Conservation (phyloP, 1,284 basidiomycete species). For the Sanghuangporus weigelae region DNA sequence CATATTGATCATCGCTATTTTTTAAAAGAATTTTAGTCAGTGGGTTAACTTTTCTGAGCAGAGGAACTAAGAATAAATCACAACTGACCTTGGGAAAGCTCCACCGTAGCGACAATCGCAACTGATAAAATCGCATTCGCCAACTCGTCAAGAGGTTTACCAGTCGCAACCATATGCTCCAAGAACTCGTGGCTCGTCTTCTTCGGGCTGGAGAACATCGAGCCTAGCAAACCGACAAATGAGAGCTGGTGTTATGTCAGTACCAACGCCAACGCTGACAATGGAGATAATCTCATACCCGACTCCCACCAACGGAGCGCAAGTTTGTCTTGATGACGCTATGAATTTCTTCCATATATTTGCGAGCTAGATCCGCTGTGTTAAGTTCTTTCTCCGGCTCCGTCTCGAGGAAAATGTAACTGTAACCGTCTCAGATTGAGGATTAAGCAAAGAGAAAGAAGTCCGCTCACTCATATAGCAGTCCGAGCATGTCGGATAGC, state of each 20-base stretch:
- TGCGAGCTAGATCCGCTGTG: slow-evolving; percentile 44
- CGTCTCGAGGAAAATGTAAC: slow-evolving; percentile 69
- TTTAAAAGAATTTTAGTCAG: slow-evolving; percentile 22
- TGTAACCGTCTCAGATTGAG: slow-evolving; percentile 24
- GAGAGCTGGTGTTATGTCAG: slow-evolving; percentile 36
- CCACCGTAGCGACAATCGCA: slow-evolving; percentile 60
- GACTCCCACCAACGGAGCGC: slow-evolving; percentile 19
- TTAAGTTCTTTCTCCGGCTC: slow-evolving; percentile 53
- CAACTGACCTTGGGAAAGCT: slow-evolving; percentile 57
- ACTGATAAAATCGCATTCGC: slow-evolving; percentile 69
- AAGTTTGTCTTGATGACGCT: slow-evolving; percentile 48
- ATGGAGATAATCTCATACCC: slow-evolving; percentile 18
- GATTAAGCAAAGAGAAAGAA: background rate
- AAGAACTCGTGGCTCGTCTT: slow-evolving; percentile 47
- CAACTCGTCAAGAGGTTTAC: slow-evolving; percentile 51
- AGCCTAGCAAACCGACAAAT: slow-evolving; percentile 39
- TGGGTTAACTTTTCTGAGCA: slow-evolving; percentile 7
- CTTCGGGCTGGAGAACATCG: slow-evolving; percentile 40
- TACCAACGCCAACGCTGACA: background rate
- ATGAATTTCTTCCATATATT: slow-evolving; percentile 48
- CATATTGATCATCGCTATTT: slow-evolving; percentile 44
- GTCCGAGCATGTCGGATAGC: slow-evolving; percentile 57
- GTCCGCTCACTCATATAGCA: slow-evolving; percentile 58
- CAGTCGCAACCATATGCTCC: slow-evolving; percentile 49
- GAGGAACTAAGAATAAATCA: background rate